Conservation (phyloP, 2,329 filamentous ascomycete genomes). For the Penicillium sp. region DNA sequence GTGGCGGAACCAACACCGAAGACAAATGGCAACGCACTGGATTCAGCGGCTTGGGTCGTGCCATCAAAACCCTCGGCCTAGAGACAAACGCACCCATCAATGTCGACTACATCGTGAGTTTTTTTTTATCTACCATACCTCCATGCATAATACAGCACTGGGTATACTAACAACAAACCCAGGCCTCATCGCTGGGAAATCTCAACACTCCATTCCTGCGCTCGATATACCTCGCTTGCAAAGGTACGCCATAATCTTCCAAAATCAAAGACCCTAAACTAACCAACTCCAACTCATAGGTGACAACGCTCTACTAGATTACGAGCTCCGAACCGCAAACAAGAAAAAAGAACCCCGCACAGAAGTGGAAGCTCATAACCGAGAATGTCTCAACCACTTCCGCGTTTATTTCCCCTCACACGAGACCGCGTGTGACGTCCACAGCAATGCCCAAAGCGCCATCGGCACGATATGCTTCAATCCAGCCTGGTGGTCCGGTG, state of each 20-base stretch:
- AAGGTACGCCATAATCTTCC: conserved; percentile 43
- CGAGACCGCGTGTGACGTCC: conserved; percentile 65
- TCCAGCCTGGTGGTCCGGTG: conserved; percentile 67
- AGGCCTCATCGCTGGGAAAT: conserved; percentile 79
- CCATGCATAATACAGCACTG: neutral
- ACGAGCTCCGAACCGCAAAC: conserved; percentile 40
- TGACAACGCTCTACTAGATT: conserved; percentile 48
- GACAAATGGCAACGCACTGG: conserved; percentile 59
- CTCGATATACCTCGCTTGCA: conserved; percentile 58
- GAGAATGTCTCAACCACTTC: conserved; percentile 55
- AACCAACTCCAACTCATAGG: conserved; percentile 33
- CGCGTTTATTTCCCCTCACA: conserved; percentile 79
- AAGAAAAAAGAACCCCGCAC: conserved; percentile 40
- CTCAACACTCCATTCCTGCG: conserved; percentile 68
- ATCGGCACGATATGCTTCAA: conserved; percentile 84
- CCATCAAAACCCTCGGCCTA: conserved; percentile 65
- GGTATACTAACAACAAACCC: conserved; percentile 11
- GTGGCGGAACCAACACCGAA: conserved; percentile 58
- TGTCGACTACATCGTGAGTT: conserved; percentile 69
- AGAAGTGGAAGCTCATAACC: conserved; percentile 24
- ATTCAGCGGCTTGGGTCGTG: conserved; percentile 69
- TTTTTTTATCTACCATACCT: neutral
- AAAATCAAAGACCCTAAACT: neutral
- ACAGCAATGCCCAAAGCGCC: conserved; percentile 32
- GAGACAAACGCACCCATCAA: conserved; percentile 56